These are phyloP conservation scores for Umbelopsis sp. DNA, from an alignment of 192 early-diverging fungal genomes.

Conservation along the genomic window DNA sequence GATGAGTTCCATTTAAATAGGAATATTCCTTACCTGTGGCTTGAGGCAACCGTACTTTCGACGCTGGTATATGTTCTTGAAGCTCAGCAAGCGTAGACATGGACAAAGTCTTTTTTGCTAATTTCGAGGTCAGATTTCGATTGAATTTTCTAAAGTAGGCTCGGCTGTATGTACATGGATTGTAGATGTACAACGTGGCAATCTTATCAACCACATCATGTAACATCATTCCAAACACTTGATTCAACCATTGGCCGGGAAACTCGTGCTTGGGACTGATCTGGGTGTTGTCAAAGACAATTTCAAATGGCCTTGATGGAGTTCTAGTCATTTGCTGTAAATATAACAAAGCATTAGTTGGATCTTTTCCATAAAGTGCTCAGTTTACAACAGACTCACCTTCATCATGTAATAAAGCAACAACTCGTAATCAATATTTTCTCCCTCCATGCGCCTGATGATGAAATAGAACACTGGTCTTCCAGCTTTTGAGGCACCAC, in stretches of 20 bases:
- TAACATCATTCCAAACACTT: constrained; percentile 61
- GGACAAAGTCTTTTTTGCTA: constrained; percentile 56
- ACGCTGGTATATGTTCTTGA: constrained; percentile 59
- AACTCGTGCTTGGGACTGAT: constrained; percentile 69
- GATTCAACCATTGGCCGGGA: constrained; percentile 57
- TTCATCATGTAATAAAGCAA: constrained; percentile 73
- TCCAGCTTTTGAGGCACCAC: constrained; percentile 64
- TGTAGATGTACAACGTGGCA: constrained; percentile 64
- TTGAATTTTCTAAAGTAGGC: constrained; percentile 46
- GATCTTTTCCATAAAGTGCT: no score
- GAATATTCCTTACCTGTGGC: constrained; percentile 67
- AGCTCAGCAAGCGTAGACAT: constrained; percentile 59
- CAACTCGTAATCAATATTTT: constrained; percentile 81
- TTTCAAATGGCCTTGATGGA: constrained; percentile 57
- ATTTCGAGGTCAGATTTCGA: constrained; percentile 26
- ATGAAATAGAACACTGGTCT: constrained; percentile 87
- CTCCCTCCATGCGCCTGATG: constrained; percentile 64
- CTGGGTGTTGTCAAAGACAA: constrained; percentile 70
- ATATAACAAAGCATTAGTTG: neutral
- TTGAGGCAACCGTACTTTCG: constrained; percentile 67
- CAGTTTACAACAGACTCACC: constrained; percentile 28
- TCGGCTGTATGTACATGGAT: constrained; percentile 64
- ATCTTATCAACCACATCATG: constrained; percentile 49
- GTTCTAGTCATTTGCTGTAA: constrained; percentile 52
- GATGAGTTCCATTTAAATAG: neutral